Evolutionary conservation across 1,139 yeast species (phyloP).

Genomic region (Yamadazyma epiphylla): DNA sequence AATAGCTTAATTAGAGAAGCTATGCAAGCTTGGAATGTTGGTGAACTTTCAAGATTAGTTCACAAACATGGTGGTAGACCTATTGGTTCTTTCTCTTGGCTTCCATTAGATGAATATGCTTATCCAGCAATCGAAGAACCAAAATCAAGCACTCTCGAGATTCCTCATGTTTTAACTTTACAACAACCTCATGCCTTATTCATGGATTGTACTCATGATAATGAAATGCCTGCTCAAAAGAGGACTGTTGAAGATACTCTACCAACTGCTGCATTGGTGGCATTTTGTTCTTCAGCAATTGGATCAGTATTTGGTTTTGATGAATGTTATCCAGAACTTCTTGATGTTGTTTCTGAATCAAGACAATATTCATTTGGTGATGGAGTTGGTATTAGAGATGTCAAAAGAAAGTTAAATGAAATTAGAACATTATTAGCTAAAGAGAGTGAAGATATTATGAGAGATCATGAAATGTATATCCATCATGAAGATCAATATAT

Average conservation of each 20-base stretch:
- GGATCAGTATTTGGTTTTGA: conserved; percentile 96
- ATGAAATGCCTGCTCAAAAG: conserved; percentile 83
- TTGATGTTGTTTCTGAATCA: conserved; percentile 78
- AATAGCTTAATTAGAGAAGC: conserved; percentile 91
- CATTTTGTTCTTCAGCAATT: conserved; percentile 89
- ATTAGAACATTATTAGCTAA: conserved; percentile 60
- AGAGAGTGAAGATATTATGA: conserved; percentile 58
- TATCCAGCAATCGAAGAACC: conserved; percentile 55
- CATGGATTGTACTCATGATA: conserved; percentile 98
- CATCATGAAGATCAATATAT: conserved; percentile 93
- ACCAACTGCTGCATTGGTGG: conserved; percentile 91
- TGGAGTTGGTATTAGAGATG: conserved; percentile 69
- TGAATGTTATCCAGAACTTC: conserved; percentile 78
- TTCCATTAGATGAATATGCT: conserved; percentile 69
- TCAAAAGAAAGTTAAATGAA: conserved; percentile 57
- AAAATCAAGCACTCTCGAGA: conserved; percentile 36
- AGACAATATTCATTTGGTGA: conserved; percentile 53
- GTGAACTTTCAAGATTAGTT: conserved; percentile 79
- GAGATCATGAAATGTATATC: conserved; percentile 87
- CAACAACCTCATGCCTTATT: conserved; percentile 87
- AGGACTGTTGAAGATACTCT: conserved; percentile 92
- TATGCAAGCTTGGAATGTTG: conserved; percentile 92
- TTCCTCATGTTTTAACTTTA: conserved; percentile 60
- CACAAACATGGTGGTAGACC: conserved; percentile 95
- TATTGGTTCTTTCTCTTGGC: conserved; percentile 81